A percentile compares a stretch with the other conserved stretches of the same genome.
These are phyloP conservation scores for Phytopythium boreale DNA, from an alignment of 352 stramenopile species.

Conservation along the genomic window DNA sequence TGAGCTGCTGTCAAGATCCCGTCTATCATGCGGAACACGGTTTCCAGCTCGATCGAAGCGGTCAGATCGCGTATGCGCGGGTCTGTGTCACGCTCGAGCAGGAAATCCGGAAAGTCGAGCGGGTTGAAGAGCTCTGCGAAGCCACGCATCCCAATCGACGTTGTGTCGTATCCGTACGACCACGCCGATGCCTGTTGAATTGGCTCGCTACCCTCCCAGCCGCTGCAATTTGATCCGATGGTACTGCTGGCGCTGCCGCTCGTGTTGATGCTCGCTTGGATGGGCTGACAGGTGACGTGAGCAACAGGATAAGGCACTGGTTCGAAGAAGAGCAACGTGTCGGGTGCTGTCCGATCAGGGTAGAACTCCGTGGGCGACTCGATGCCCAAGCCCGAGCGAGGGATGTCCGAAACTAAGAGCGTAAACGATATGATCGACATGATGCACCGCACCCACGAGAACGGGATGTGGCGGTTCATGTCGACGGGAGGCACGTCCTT, in stretches of 20 bases:
- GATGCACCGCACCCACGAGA: constrained; percentile 3
- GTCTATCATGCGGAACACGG: constrained; percentile 30
- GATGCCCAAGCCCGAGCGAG: constrained; percentile 27
- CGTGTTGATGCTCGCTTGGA: neutral
- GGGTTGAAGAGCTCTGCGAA: constrained; percentile 11
- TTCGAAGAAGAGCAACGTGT: constrained; percentile 22
- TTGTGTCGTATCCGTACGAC: constrained; percentile 27
- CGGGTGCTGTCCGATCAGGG: constrained; percentile 7
- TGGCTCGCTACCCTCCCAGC: neutral
- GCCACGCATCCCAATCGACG: constrained; percentile 19
- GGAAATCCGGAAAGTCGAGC: constrained; percentile 6
- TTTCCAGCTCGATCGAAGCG: constrained; percentile 15
- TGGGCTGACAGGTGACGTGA: constrained; percentile 13
- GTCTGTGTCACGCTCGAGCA: constrained; percentile 6
- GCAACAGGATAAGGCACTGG: constrained; percentile 32
- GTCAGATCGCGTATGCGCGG: constrained; percentile 7
- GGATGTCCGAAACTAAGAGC: constrained; percentile 28
- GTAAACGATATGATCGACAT: constrained; percentile 9
- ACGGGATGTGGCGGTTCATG: constrained; percentile 3
- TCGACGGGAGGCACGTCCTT: neutral
- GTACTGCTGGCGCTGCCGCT: neutral
- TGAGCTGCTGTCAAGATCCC: constrained; percentile 17
- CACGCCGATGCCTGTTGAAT: constrained; percentile 7
- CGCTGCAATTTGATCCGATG: constrained; percentile 4
- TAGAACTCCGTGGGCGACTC: constrained; percentile 9